phyloP scores from a whole-genome alignment of 768 basidiomycete genomes.

The Sarcomyxa edulis region DNA sequence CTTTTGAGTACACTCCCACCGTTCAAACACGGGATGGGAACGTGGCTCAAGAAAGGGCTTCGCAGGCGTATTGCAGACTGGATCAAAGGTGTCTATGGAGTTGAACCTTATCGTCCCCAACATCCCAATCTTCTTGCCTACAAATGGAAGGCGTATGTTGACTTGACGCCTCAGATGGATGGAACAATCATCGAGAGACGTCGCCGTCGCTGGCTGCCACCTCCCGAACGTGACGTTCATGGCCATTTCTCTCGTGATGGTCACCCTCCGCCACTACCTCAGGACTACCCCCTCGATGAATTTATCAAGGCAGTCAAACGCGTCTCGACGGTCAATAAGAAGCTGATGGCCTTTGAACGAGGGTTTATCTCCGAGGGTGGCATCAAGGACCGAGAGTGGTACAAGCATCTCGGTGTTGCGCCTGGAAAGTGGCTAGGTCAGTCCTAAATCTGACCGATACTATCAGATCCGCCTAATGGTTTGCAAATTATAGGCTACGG shows the following conservation, averaged over 20 bases:
- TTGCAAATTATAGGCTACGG: conserved; percentile 47
- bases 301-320: conserved; percentile 56
- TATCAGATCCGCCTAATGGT: background rate
- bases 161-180: no score
- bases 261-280: background rate
- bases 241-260: no score
- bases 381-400: conserved; percentile 82
- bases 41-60: conserved; percentile 18
- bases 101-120: conserved; percentile 18
- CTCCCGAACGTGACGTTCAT: background rate
- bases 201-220: background rate
- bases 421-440: conserved; percentile 82
- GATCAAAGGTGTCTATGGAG: conserved; percentile 34
- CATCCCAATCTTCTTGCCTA: background rate
- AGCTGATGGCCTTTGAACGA: conserved; percentile 65
- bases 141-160: background rate
- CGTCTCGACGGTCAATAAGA: conserved; percentile 56
- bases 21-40: conserved; percentile 16
- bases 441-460: conserved; percentile 11
- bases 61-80: conserved; percentile 22
- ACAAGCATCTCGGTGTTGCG: conserved; percentile 77
- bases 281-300: conserved; percentile 29
- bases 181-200: background rate
- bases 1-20: conserved; percentile 35
- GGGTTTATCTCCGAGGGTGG: conserved; percentile 79